Evolutionary conservation across 345 rosid species (phyloP).

Genomic region (Moricandia moricandioides): DNA sequence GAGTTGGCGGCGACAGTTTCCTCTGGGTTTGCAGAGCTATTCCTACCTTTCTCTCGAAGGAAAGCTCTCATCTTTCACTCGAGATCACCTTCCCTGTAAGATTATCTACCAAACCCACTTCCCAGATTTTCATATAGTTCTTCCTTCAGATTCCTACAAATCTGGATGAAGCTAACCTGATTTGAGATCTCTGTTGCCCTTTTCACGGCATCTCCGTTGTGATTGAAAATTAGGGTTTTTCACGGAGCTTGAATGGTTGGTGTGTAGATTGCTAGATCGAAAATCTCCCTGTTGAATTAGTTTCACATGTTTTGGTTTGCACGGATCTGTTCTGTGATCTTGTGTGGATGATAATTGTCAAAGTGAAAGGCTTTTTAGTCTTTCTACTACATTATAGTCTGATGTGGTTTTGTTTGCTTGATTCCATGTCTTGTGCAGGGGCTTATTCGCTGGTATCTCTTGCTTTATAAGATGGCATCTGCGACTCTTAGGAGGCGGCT

Average conservation of each 20-base stretch:
- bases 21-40: conserved; percentile 31
- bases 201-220: too few relatives aligned
- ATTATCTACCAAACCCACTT: conserved; percentile 33
- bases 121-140: background rate
- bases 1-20: conserved; percentile 38
- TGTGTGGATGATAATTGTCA: background rate
- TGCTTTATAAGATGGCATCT: conserved; percentile 50
- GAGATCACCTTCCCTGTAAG: conserved; percentile 30
- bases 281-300: background rate
- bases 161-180: conserved; percentile 16
- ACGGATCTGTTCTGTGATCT: background rate
- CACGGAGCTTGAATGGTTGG: conserved; percentile 32
- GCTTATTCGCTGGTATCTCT: conserved; percentile 22
- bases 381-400: background rate
- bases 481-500: conserved; percentile 68
- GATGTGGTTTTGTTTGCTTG: background rate
- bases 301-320: background rate
- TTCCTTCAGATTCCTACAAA: background rate
- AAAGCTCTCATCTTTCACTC: conserved; percentile 21
- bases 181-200: background rate
- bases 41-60: conserved; percentile 36
- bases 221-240: conserved; percentile 19
- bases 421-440: conserved; percentile 11
- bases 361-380: background rate
- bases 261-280: conserved; percentile 33